Percentiles rank a stretch among this genome's conserved stretches.
Conservation (phyloP, 768 basidiomycete species). For the Rhizopogon vinicolor region DNA sequence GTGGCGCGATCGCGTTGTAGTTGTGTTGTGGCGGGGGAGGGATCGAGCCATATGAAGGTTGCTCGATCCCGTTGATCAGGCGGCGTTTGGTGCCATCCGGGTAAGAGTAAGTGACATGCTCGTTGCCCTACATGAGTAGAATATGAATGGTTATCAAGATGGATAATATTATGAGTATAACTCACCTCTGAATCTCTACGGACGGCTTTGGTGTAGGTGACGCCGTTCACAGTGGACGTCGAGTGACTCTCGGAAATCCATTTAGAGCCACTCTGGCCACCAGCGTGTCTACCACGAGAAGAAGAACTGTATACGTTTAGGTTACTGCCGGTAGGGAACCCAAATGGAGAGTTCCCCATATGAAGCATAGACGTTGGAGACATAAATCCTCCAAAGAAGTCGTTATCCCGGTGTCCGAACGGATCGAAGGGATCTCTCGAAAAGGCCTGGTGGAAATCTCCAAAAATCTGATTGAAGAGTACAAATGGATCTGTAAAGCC, state of each 20-base stretch:
- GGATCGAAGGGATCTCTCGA: slow-evolving; percentile 30
- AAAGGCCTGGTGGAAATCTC: slow-evolving; percentile 36
- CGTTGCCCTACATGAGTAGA: slow-evolving; percentile 54
- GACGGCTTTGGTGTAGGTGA: slow-evolving; percentile 53
- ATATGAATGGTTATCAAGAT: slow-evolving; percentile 7
- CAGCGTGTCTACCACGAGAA: neutral
- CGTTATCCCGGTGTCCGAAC: slow-evolving; percentile 10
- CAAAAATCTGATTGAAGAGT: slow-evolving; percentile 70
- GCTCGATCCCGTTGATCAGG: slow-evolving; percentile 65
- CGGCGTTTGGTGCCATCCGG: slow-evolving; percentile 64
- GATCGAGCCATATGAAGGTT: slow-evolving; percentile 14
- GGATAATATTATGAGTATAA: neutral
- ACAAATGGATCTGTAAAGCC: slow-evolving; percentile 72
- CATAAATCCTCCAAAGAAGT: slow-evolving; percentile 8
- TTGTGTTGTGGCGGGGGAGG: slow-evolving; percentile 8
- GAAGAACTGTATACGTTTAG: neutral
- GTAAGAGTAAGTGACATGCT: slow-evolving; percentile 61
- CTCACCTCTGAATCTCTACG: slow-evolving; percentile 57
- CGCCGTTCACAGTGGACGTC: slow-evolving; percentile 60
- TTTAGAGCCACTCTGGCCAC: slow-evolving; percentile 23
- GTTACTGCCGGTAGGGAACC: neutral
- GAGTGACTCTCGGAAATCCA: slow-evolving; percentile 55
- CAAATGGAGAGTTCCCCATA: neutral
- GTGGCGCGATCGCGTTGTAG: neutral
- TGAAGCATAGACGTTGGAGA: neutral